A percentile compares a stretch with the other conserved stretches of the same genome.
Conservation (phyloP, 192 early-diverging fungal species). For the Coemansia sp. region DNA sequence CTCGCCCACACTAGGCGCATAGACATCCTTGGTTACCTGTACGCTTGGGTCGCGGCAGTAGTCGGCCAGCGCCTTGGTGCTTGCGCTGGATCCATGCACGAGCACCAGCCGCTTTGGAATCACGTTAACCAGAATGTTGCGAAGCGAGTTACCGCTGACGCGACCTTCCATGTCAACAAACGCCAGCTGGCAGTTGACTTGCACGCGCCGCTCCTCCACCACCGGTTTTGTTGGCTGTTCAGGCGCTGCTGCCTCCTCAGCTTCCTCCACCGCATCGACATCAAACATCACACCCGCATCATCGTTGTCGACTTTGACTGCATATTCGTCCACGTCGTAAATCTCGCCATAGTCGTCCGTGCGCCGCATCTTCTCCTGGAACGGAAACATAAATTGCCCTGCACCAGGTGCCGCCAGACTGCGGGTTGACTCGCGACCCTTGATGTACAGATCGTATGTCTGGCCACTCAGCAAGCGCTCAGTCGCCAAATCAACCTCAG, state of each 20-base stretch:
- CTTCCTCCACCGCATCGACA: conserved; percentile 22
- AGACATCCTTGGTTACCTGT: conserved; percentile 79
- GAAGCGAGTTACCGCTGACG: conserved; percentile 80
- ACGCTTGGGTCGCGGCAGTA: conserved; percentile 63
- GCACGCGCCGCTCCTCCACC: conserved; percentile 56
- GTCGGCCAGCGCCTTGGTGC: conserved; percentile 66
- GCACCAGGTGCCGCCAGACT: conserved; percentile 78
- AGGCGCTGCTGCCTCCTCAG: conserved; percentile 17
- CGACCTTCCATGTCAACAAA: conserved; percentile 94
- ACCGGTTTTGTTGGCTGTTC: conserved; percentile 78
- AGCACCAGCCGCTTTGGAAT: conserved; percentile 61
- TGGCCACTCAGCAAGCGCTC: conserved; percentile 57
- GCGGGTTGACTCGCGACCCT: conserved; percentile 69
- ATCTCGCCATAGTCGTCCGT: conserved; percentile 94
- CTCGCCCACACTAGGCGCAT: conserved; percentile 78
- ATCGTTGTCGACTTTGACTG: conserved; percentile 43
- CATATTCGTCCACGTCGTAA: conserved; percentile 63
- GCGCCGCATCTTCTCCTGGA: conserved; percentile 73
- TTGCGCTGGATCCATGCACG: conserved; percentile 76
- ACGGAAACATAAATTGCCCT: conserved; percentile 88
- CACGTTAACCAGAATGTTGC: conserved; percentile 70
- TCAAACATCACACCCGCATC: conserved; percentile 20
- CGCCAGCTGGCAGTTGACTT: conserved; percentile 69
- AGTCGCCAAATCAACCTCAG: conserved; percentile 52
- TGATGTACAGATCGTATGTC: conserved; percentile 80